phyloP scores from a whole-genome alignment of 129 eudicot genomes.

The Arctium minus region DNA sequence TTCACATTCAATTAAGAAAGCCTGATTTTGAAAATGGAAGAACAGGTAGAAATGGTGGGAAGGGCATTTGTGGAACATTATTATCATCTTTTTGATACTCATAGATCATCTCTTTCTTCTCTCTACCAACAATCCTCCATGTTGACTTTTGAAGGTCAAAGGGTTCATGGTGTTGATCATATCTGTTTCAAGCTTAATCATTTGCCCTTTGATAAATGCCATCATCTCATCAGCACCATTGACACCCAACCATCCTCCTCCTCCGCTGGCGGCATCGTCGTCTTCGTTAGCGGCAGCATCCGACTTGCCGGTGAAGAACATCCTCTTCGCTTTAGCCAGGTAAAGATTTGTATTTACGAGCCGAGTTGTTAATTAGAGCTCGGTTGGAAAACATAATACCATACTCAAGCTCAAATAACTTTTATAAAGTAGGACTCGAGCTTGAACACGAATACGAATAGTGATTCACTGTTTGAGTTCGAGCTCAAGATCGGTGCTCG shows the following conservation, averaged over 20 bases:
- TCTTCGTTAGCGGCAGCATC: slow-evolving; percentile 90
- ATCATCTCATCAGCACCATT: slow-evolving; percentile 73
- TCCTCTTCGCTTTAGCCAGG: slow-evolving; percentile 84
- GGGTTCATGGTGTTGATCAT: slow-evolving; percentile 48
- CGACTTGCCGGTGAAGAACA: slow-evolving; percentile 61
- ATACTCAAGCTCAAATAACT: not conserved
- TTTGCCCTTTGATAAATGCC: slow-evolving; percentile 71
- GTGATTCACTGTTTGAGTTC: too few species aligned
- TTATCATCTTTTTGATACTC: slow-evolving; percentile 64
- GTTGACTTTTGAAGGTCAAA: slow-evolving; percentile 78
- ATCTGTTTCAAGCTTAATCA: slow-evolving; percentile 49
- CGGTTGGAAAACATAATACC: not conserved
- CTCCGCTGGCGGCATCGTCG: slow-evolving; percentile 60
- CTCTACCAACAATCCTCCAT: slow-evolving; percentile 69
- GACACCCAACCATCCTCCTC: slow-evolving; percentile 66
- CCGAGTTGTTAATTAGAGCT: not conserved
- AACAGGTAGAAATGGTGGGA: slow-evolving; percentile 64
- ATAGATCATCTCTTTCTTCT: slow-evolving; percentile 54
- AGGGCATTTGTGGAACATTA: slow-evolving; percentile 91
- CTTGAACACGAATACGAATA: not conserved
- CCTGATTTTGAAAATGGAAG: slow-evolving; percentile 48
- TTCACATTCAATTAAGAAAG: not conserved
- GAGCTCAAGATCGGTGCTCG: not conserved
- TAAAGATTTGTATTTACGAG: not conserved
- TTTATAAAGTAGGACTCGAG: not conserved